A percentile compares a stretch with the other conserved stretches of the same genome.
Conservation (phyloP, 1,284 basidiomycete genomes). For the Pseudozyma thailandica region DNA sequence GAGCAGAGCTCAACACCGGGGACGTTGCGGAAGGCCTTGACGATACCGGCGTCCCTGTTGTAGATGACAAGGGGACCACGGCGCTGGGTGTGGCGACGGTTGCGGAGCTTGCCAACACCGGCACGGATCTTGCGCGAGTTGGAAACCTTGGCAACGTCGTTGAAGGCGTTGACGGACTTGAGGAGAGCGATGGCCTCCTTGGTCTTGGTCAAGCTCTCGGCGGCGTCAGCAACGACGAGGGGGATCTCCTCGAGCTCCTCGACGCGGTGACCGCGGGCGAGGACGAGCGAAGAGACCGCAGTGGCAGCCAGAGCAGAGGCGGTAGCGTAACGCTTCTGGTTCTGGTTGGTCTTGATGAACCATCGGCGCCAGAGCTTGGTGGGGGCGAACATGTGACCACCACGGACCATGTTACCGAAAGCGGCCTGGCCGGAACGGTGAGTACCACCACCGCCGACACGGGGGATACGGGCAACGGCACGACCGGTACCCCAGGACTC, state of each 20-base stretch:
- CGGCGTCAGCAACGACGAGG: slow-evolving; percentile 82
- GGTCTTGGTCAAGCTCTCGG: slow-evolving; percentile 93
- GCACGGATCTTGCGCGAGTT: slow-evolving; percentile 97
- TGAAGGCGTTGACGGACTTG: slow-evolving; percentile 82
- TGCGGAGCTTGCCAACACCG: slow-evolving; percentile 97
- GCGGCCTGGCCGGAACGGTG: slow-evolving; percentile 97
- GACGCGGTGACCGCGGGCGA: slow-evolving; percentile 98
- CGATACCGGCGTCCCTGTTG: slow-evolving; percentile 96
- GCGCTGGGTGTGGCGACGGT: slow-evolving; percentile 95
- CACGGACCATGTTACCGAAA: slow-evolving; percentile 78
- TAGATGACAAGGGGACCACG: slow-evolving; percentile 98
- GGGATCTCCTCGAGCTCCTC: slow-evolving; percentile 97
- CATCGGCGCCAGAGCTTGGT: slow-evolving; percentile 99
- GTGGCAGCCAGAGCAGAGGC: slow-evolving; percentile 98
- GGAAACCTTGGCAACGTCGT: slow-evolving; percentile 95
- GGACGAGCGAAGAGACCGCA: slow-evolving; percentile 95
- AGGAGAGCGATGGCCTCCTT: slow-evolving; percentile 96
- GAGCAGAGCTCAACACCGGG: slow-evolving; percentile 98
- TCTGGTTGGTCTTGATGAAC: slow-evolving; percentile 99
- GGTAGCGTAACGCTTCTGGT: slow-evolving; percentile 97
- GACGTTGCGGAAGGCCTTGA: slow-evolving; percentile 97
- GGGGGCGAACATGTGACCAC: slow-evolving; percentile 99
- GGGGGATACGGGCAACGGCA: slow-evolving; percentile 99
- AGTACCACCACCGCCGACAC: slow-evolving; percentile 98
- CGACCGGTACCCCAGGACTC: slow-evolving; percentile 99